Conservation (phyloP, 805 yeast species). For the Candida parachauliodes region DNA sequence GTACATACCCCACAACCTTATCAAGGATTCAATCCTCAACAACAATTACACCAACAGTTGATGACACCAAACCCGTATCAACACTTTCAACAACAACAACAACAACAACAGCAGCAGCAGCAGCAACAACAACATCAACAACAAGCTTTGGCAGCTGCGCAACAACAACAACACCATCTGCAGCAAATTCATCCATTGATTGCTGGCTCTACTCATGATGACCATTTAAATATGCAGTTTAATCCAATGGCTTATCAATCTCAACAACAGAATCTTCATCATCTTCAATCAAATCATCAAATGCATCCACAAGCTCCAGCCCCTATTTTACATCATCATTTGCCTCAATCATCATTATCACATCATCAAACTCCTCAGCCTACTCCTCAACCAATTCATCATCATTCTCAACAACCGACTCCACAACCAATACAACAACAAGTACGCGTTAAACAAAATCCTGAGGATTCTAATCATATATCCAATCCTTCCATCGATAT, state of each 20-base stretch:
- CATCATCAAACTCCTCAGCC: constrained; percentile 9
- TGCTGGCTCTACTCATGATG: constrained; percentile 1
- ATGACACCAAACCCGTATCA: constrained; percentile 10
- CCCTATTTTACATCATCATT: constrained; percentile 6
- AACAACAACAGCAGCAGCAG: constrained; percentile 10
- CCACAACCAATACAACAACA: constrained; percentile 1
- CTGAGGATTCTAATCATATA: background rate
- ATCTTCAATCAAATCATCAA: constrained; percentile 6
- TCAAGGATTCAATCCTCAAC: constrained; percentile 6
- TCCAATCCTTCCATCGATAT: constrained; percentile 3
- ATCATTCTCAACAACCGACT: constrained; percentile 5
- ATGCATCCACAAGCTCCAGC: constrained; percentile 7
- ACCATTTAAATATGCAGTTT: constrained; percentile 3
- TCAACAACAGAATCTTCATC: constrained; percentile 10
- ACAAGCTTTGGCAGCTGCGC: constrained; percentile 8
- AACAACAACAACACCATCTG: constrained; percentile 10
- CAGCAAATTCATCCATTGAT: constrained; percentile 7
- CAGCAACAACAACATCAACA: constrained; percentile 14
- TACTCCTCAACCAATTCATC: constrained; percentile 8
- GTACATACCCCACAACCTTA: constrained; percentile 12
- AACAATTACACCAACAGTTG: constrained; percentile 8
- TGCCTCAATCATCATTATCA: constrained; percentile 9
- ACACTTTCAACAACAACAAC: constrained; percentile 8
- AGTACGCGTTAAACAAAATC: background rate
- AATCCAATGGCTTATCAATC: constrained; percentile 7